Evolutionary conservation across 352 stramenopile genomes (phyloP).

Genomic region (Globisporangium canariense): DNA sequence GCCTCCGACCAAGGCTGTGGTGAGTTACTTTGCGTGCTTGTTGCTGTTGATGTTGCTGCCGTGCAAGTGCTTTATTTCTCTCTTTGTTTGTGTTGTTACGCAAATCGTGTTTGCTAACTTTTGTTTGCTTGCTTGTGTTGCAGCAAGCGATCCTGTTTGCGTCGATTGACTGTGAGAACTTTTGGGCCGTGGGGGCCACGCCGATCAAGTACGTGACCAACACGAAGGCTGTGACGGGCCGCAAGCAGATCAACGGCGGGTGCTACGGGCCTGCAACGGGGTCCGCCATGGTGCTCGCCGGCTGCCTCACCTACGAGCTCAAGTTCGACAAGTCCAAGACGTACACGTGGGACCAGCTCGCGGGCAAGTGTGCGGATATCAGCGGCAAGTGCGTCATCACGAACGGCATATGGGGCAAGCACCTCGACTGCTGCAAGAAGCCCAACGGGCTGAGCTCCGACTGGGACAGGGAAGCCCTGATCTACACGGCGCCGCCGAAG

Average conservation of each 20-base stretch:
- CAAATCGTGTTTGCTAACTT: background rate
- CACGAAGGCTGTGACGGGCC: constrained; percentile 65
- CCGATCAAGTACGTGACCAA: constrained; percentile 73
- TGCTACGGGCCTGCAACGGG: constrained; percentile 69
- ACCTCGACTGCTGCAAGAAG: constrained; percentile 78
- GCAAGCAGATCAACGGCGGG: constrained; percentile 81
- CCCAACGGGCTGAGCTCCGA: constrained; percentile 46
- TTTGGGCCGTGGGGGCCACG: constrained; percentile 79
- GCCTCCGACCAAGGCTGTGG: constrained; percentile 36
- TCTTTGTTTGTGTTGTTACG: no score
- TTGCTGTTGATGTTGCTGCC: background rate
- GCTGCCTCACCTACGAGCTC: constrained; percentile 73
- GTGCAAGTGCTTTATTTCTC: no score
- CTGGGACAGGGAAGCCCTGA: constrained; percentile 57
- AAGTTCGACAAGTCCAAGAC: constrained; percentile 76
- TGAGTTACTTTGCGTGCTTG: constrained; percentile 7
- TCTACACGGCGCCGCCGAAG: constrained; percentile 54
- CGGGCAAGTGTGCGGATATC: constrained; percentile 73
- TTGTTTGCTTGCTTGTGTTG: background rate
- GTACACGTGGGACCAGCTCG: constrained; percentile 82
- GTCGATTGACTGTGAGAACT: constrained; percentile 82
- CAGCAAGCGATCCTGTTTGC: constrained; percentile 74
- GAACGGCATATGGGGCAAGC: constrained; percentile 81
- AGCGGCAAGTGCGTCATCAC: constrained; percentile 79
- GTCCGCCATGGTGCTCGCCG: constrained; percentile 67